These are phyloP conservation scores for Rubroboletus pulcherrimus DNA, from an alignment of 768 basidiomycete genomes.

Conservation along the genomic window DNA sequence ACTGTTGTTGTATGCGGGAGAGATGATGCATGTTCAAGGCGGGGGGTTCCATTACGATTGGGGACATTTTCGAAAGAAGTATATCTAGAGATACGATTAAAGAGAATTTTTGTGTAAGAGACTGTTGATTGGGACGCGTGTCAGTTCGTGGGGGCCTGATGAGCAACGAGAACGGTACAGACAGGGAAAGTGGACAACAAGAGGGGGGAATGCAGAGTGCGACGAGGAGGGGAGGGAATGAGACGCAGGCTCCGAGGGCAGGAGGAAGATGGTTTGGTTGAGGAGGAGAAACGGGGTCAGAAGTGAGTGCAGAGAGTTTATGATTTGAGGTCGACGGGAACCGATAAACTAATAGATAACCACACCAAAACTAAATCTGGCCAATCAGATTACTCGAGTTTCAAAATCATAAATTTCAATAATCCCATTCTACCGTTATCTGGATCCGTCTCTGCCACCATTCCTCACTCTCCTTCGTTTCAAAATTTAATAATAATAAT, in stretches of 20 bases:
- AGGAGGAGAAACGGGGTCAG: constrained; percentile 27
- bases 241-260: not conserved
- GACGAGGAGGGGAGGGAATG: not conserved
- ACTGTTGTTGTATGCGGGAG: constrained; percentile 48
- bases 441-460: not conserved
- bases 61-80: constrained; percentile 42
- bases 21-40: constrained; percentile 50
- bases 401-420: constrained; percentile 21
- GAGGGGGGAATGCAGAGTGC: not conserved
- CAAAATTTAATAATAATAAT: constrained; percentile 1
- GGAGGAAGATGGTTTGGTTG: constrained; percentile 10
- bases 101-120: constrained; percentile 19
- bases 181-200: not conserved
- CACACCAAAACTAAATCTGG: constrained; percentile 27
- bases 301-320: constrained; percentile 28
- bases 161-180: not conserved
- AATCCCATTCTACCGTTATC: constrained; percentile 7
- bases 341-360: constrained; percentile 39
- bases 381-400: constrained; percentile 36
- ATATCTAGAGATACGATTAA: constrained; percentile 35
- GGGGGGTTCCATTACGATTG: constrained; percentile 55
- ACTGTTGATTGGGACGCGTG: constrained; percentile 14
- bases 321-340: constrained; percentile 36
- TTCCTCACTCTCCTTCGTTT: not conserved
- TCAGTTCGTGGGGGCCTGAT: not conserved